phyloP scores from a whole-genome alignment of 139 green algal species.

The Chlamydomonas incerta region DNA sequence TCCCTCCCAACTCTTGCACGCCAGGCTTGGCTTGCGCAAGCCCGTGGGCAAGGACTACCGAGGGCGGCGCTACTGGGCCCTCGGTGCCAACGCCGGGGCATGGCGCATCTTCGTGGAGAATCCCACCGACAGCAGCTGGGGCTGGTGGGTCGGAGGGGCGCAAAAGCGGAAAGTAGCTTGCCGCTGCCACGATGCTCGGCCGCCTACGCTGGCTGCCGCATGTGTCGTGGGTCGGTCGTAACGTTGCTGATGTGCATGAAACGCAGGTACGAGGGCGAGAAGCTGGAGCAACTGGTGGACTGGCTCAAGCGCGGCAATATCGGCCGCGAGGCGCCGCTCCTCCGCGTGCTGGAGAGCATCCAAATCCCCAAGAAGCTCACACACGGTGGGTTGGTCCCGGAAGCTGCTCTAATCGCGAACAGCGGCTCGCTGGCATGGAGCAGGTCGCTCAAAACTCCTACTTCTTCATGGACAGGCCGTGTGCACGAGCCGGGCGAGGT shows the following conservation, averaged over 20 bases:
- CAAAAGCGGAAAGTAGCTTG: too few relatives aligned
- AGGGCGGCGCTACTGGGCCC: conserved; percentile 84
- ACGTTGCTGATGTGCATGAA: background rate
- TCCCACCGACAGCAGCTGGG: conserved; percentile 67
- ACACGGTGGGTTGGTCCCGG: conserved; percentile 29
- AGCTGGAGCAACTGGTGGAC: conserved; percentile 49
- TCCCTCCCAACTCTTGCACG: background rate
- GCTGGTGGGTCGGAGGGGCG: too few relatives aligned
- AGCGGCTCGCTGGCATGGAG: background rate
- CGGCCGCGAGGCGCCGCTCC: conserved; percentile 60
- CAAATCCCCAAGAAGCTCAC: conserved; percentile 63
- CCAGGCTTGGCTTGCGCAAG: conserved; percentile 73
- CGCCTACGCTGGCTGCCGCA: too few relatives aligned
- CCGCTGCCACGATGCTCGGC: too few relatives aligned
- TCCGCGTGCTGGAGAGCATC: conserved; percentile 63
- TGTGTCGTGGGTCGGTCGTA: too few relatives aligned
- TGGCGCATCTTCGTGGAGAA: conserved; percentile 83
- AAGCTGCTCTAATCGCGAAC: too few relatives aligned
- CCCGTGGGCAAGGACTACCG: conserved; percentile 76
- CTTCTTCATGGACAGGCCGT: background rate
- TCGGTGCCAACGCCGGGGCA: conserved; percentile 71
- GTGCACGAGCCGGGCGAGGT: background rate
- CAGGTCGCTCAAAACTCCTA: too few relatives aligned
- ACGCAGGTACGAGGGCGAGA: conserved; percentile 60
- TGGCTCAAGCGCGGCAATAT: conserved; percentile 61